Percentiles rank a stretch among this genome's conserved stretches.
These are phyloP conservation scores for Thoreauomyces humboldtii DNA, from an alignment of 192 early-diverging fungal genomes.

Conservation along the genomic window DNA sequence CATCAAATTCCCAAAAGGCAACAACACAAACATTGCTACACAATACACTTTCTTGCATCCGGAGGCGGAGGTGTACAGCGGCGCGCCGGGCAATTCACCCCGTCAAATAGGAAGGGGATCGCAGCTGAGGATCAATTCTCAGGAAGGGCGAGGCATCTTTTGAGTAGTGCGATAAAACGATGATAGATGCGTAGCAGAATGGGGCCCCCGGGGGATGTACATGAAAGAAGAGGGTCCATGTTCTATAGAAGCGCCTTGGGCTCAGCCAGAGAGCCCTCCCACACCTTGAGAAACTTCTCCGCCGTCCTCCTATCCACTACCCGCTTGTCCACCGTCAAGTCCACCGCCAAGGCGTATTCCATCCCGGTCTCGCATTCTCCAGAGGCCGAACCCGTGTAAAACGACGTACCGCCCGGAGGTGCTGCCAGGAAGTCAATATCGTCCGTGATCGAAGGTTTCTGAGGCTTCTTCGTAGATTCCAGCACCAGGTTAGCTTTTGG, in stretches of 20 bases:
- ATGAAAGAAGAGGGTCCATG: too few species aligned
- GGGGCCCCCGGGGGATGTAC: too few species aligned
- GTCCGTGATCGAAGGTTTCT: not conserved
- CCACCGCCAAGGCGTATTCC: constrained; percentile 15
- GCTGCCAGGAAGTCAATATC: constrained; percentile 29
- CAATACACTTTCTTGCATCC: too few species aligned
- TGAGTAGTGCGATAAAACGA: too few species aligned
- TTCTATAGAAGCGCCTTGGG: constrained; percentile 21
- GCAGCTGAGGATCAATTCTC: too few species aligned
- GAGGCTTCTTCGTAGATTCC: not conserved
- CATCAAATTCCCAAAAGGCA: too few species aligned
- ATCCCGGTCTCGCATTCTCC: constrained; percentile 24
- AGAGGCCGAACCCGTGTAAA: constrained; percentile 12
- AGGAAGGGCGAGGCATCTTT: too few species aligned
- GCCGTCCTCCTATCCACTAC: constrained; percentile 13
- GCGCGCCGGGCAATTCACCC: too few species aligned
- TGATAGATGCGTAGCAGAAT: too few species aligned
- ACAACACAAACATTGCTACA: too few species aligned
- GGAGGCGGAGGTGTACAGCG: too few species aligned
- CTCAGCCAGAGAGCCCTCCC: constrained; percentile 11
- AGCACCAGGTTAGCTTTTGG: constrained; percentile 4
- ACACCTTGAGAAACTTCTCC: constrained; percentile 17
- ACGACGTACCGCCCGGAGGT: not conserved
- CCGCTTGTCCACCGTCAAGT: constrained; percentile 22
- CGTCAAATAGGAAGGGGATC: too few species aligned